Conservation (phyloP, 371 early-diverging fungal genomes). For the Dinochytrium kinnereticum region DNA sequence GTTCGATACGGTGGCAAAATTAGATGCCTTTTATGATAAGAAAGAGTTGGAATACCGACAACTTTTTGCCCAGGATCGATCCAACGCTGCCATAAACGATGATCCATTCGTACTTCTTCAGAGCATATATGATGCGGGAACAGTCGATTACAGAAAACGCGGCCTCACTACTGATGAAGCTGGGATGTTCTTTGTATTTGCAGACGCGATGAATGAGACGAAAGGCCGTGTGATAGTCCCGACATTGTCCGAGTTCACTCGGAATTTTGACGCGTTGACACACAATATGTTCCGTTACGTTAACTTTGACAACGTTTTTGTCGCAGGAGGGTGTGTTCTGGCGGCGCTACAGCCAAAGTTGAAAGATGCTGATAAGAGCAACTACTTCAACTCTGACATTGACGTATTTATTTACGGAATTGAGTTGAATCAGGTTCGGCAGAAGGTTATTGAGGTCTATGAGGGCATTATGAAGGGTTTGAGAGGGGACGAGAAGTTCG, state of each 20-base stretch:
- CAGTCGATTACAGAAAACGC: too few relatives aligned
- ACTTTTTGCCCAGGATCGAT: too few relatives aligned
- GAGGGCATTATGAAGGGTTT: slow-evolving; percentile 7
- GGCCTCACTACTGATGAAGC: background rate
- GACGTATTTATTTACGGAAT: slow-evolving; percentile 26
- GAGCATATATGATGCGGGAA: too few relatives aligned
- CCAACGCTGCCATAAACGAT: too few relatives aligned
- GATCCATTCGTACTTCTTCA: too few relatives aligned
- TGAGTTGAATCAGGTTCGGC: slow-evolving; percentile 8
- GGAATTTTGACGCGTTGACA: slow-evolving; percentile 12
- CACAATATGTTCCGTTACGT: slow-evolving; percentile 12
- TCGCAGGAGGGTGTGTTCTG: slow-evolving; percentile 22
- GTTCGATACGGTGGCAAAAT: too few relatives aligned
- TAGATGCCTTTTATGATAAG: too few relatives aligned
- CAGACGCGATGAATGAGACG: background rate
- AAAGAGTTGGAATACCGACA: too few relatives aligned
- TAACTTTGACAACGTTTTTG: slow-evolving; percentile 26
- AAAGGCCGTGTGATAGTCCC: background rate
- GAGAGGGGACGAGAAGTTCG: background rate
- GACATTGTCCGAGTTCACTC: slow-evolving; percentile 7
- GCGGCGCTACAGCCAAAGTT: slow-evolving; percentile 12
- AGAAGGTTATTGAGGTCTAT: slow-evolving; percentile 20
- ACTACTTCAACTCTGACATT: slow-evolving; percentile 20
- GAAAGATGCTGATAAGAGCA: background rate
- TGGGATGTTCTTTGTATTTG: background rate